Conservation (phyloP, 192 early-diverging fungal genomes). For the Coemansia sp. region DNA sequence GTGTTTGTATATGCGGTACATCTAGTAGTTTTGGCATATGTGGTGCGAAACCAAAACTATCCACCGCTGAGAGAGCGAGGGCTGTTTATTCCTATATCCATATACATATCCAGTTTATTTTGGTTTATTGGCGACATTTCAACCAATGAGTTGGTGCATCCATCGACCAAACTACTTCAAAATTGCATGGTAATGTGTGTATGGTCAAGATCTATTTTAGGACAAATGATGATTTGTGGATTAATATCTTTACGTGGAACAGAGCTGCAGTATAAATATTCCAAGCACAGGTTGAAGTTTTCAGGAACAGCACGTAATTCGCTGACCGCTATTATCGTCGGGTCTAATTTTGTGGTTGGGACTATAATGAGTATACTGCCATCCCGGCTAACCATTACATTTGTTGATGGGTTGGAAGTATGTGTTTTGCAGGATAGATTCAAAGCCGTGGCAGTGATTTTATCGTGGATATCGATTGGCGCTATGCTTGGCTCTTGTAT, state of each 20-base stretch:
- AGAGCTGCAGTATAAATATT: slow-evolving; percentile 1
- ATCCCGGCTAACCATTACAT: neutral
- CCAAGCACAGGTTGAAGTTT: neutral
- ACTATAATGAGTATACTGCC: slow-evolving; percentile 18
- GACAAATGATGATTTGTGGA: slow-evolving; percentile 8
- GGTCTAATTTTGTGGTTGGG: neutral
- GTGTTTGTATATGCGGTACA: slow-evolving; percentile 9
- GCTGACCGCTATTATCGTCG: neutral
- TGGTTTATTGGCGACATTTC: slow-evolving; percentile 40
- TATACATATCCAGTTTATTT: slow-evolving; percentile 9
- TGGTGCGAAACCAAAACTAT: slow-evolving; percentile 23
- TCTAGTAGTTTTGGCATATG: slow-evolving; percentile 15
- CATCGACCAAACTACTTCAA: neutral
- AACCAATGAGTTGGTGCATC: slow-evolving; percentile 30
- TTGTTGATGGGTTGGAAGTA: slow-evolving; percentile 6
- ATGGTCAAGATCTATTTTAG: slow-evolving; percentile 36
- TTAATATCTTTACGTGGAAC: slow-evolving; percentile 1
- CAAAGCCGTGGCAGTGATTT: slow-evolving; percentile 4
- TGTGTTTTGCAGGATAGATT: slow-evolving; percentile 23
- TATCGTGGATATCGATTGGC: slow-evolving; percentile 7
- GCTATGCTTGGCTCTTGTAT: neutral
- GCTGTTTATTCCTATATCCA: neutral
- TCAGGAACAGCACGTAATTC: neutral
- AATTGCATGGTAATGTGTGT: slow-evolving; percentile 30
- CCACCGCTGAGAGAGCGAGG: slow-evolving; percentile 11